Conservation (phyloP, 768 basidiomycete species). For the Boletus rufocinnamomeus region DNA sequence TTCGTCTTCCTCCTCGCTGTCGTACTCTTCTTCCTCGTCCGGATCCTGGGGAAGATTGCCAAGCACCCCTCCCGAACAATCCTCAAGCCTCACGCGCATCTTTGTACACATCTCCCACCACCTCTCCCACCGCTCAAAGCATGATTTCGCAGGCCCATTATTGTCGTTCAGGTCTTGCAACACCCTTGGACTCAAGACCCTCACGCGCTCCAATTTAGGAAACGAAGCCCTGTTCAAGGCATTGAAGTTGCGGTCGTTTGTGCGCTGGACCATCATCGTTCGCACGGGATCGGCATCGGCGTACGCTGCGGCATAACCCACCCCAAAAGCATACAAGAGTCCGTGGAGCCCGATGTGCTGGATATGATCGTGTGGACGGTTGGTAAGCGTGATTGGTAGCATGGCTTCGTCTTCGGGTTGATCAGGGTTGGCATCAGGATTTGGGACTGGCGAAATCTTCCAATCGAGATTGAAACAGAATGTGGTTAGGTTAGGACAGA, state of each 20-base stretch:
- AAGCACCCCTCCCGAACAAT: constrained; percentile 69
- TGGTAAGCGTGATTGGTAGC: constrained; percentile 42
- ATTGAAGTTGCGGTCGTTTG: constrained; percentile 67
- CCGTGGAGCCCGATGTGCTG: constrained; percentile 69
- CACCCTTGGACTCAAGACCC: constrained; percentile 57
- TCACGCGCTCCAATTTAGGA: constrained; percentile 58
- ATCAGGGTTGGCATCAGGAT: constrained; percentile 21
- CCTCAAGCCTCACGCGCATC: constrained; percentile 63
- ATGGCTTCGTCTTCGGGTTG: constrained; percentile 31
- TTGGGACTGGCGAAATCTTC: constrained; percentile 42
- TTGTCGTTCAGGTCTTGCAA: constrained; percentile 57
- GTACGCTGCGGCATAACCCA: constrained; percentile 50
- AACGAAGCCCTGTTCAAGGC: constrained; percentile 56
- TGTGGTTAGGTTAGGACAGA: constrained; percentile 60
- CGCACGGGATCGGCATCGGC: constrained; percentile 45
- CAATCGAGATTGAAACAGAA: constrained; percentile 80
- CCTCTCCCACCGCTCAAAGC: constrained; percentile 59
- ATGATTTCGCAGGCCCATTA: constrained; percentile 46
- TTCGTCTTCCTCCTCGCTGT: constrained; percentile 37
- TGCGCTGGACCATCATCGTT: constrained; percentile 47
- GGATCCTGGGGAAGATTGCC: constrained; percentile 43
- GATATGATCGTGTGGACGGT: constrained; percentile 57
- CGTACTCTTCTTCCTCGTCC: constrained; percentile 36
- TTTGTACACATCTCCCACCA: constrained; percentile 62
- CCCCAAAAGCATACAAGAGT: constrained; percentile 67